phyloP scores from a whole-genome alignment of 805 yeast genomes.

The Barnettozyma vustinii region DNA sequence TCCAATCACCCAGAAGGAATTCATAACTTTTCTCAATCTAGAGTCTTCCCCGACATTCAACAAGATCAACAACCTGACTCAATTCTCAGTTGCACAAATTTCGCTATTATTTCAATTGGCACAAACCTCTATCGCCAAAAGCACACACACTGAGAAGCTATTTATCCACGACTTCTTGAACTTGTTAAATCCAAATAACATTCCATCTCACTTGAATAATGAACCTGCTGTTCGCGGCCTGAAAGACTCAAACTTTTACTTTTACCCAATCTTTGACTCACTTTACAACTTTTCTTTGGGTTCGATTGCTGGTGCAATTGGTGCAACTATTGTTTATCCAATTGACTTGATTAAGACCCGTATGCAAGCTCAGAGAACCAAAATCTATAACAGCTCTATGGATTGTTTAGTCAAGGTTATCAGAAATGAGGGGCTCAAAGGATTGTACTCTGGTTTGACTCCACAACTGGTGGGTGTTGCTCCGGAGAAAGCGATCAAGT shows the following conservation, averaged over 20 bases:
- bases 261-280: constrained; percentile 74
- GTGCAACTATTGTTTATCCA: constrained; percentile 97
- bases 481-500: constrained; percentile 95
- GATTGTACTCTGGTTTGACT: constrained; percentile 86
- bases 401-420: constrained; percentile 84
- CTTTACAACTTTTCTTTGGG: constrained; percentile 85
- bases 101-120: constrained; percentile 29
- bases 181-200: constrained; percentile 35
- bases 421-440: constrained; percentile 70
- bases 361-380: constrained; percentile 89
- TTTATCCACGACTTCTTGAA: constrained; percentile 36
- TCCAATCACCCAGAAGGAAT: constrained; percentile 33
- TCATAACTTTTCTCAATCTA: constrained; percentile 29
- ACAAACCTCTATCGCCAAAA: constrained; percentile 6
- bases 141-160: constrained; percentile 12
- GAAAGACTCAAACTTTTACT: constrained; percentile 30
- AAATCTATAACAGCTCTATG: constrained; percentile 69
- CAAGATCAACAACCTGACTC: constrained; percentile 35
- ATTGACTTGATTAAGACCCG: constrained; percentile 94
- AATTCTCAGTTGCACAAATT: constrained; percentile 37
- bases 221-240: constrained; percentile 4
- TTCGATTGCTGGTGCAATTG: constrained; percentile 94
- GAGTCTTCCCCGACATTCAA: constrained; percentile 28
- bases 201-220: constrained; percentile 22
- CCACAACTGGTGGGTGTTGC: constrained; percentile 97